Base-by-base conservation (phyloP, 2,329 filamentous ascomycete species). In the Thielaviopsis ethacetica region DNA sequence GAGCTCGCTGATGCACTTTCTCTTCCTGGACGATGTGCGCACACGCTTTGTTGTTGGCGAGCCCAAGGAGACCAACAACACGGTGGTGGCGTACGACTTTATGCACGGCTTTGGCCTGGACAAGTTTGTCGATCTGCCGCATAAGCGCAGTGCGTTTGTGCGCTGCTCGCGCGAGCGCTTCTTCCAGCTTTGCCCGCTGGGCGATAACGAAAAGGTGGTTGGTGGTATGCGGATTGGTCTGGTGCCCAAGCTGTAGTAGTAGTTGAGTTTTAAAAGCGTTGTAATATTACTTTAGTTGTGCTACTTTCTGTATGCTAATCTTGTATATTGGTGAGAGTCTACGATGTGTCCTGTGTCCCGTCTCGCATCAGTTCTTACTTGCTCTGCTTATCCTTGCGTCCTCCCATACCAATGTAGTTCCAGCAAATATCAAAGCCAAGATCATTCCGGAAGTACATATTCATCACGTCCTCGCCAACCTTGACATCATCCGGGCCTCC, bases 11-110 rank as follows among this genome's bases (percentile, higher is more conserved):
- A 81, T 83, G 73, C 80, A 83, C 69, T 83, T 81, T 65, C 70
- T 81, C 52, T 83, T 79, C 68, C 73, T 83, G 38, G 80, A 83
- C 64, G 80, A 83, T 63, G 74, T 77, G 59, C 76, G 80, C 58
- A 83, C 80, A 2, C 72, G 68, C 67, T 71, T 71, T 62, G 76
- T 82, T 9, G 77, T 83, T 7, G 84, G 84, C 62, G 87, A 91
- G 72, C 86, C 87, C 38, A 85, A 85, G 67, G 81, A 79, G 61
- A 85, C 82, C 4, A 86, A 85, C 65, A 77, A 75, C 27, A 85
- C 81, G 0, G 82, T 90, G 15, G 73, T 90, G 60, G 81, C 82
- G 62, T 90, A 90, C 68, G 86, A 91, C 65, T 78, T 87, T 58
- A 80, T 84, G 56, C 83, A 88, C 65, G 86, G 86, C 1, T 84